phyloP scores from a whole-genome alignment of 2,329 filamentous ascomycete genomes.

The Fusarium vanettenii region DNA sequence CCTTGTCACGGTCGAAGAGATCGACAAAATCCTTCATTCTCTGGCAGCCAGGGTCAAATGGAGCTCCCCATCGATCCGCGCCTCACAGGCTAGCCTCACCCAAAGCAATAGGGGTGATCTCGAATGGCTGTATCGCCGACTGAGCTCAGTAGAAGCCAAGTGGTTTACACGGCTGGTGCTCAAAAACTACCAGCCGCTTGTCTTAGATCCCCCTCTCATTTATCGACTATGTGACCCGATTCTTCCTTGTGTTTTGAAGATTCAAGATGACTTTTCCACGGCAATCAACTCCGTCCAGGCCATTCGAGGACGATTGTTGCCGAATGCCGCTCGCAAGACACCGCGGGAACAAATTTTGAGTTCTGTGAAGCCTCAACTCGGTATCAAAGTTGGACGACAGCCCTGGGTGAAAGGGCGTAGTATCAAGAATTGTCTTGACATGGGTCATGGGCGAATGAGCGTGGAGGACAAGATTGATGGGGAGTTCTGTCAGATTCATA shows the following conservation, averaged over 20 bases:
- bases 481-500: constrained; percentile 90
- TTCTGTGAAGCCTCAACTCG: constrained; percentile 63
- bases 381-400: constrained; percentile 73
- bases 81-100: constrained; percentile 42
- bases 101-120: constrained; percentile 58
- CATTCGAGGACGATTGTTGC: constrained; percentile 33
- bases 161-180: constrained; percentile 87
- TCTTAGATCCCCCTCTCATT: constrained; percentile 67
- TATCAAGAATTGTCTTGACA: constrained; percentile 78
- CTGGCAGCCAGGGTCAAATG: constrained; percentile 77
- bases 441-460: constrained; percentile 73
- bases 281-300: constrained; percentile 66
- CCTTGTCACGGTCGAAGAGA: constrained; percentile 74
- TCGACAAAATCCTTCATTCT: constrained; percentile 73
- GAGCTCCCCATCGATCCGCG: constrained; percentile 73
- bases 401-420: constrained; percentile 74
- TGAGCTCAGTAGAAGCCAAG: constrained; percentile 79
- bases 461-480: constrained; percentile 88
- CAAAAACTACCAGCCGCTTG: constrained; percentile 78
- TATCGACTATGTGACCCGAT: constrained; percentile 74
- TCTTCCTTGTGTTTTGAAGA: constrained; percentile 75
- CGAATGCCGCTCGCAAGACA: constrained; percentile 24
- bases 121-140: constrained; percentile 66
- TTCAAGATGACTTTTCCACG: constrained; percentile 74
- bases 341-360: constrained; percentile 39